Base-by-base conservation (phyloP, 257 asterid species). In the Mitragyna speciosa region DNA sequence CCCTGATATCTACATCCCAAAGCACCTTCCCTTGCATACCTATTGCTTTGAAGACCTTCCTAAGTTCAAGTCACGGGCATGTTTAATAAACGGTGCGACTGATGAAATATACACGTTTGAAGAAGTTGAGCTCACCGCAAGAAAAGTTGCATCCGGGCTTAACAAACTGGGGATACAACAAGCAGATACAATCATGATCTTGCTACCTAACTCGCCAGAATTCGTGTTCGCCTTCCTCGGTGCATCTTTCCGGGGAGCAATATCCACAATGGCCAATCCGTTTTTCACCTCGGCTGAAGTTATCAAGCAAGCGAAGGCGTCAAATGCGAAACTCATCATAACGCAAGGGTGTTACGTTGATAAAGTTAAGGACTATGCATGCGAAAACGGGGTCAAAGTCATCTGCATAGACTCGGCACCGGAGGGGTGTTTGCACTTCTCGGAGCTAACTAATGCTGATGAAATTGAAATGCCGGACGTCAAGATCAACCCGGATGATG, bases 251-350 rank as follows among this genome's bases (percentile, higher is more conserved):
- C 80, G 87, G 64, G 98, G 98, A 28, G 93, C 97, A 61, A 28
- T 89, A 10, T 82, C 94, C 4, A 93, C 98, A 6, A 93, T 89
- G 94, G 99, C 99, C 4, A 95, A 95, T 39, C 99, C 99, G 2
- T 85, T 82, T 45, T 93, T 93, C 73, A 93, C 94, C n/a, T 78
- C 98, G 0, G 82, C 90, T 0, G 99, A 95, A 81, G 89, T 95
- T 26, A 39, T 83, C 2, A 93, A 93, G 79, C 98, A 95, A 64
- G 96, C 91, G 3, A 89, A 86, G 69, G 98, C 96, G 26, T 88
- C 99, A 10, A 70, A 56, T 0, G 89, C 98, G 0, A 92, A 87
- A 80, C 66, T 95, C 45, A 82, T 95, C 72, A 65, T 93, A 0
- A 95, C 99, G 0, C 93, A 84, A 52, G 79, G 88, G 0, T 81